Percentiles rank a stretch among this genome's conserved stretches.
Conservation (phyloP, 306 rosid species). For the Ammopiptanthus mongolicus region DNA sequence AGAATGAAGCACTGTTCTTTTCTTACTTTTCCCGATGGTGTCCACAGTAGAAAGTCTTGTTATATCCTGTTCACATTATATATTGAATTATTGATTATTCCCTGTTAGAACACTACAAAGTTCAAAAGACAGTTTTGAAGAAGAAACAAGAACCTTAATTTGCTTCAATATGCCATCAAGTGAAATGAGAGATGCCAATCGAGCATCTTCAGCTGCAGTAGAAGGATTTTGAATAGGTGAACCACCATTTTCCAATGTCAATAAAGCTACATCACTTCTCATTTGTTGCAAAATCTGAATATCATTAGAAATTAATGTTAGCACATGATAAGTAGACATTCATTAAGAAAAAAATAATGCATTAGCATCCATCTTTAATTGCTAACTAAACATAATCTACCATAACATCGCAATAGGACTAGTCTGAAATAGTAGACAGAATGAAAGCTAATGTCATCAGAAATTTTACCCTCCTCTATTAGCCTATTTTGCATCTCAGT, state of each 20-base stretch:
- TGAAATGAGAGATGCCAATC: constrained; percentile 84
- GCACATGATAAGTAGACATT: background rate
- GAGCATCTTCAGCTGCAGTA: constrained; percentile 73
- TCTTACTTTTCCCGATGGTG: constrained; percentile 56
- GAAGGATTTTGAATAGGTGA: constrained; percentile 62
- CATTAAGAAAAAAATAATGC: background rate
- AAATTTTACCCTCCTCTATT: background rate
- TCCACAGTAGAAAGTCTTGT: constrained; percentile 48
- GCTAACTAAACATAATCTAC: background rate
- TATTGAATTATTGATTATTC: background rate
- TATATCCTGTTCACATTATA: constrained; percentile 46
- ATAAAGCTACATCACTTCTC: constrained; percentile 59
- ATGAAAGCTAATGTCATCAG: background rate
- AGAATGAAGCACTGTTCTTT: constrained; percentile 56
- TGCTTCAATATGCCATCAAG: constrained; percentile 77
- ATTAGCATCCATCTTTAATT: background rate
- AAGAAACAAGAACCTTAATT: constrained; percentile 50
- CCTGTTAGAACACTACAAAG: background rate
- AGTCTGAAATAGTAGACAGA: background rate
- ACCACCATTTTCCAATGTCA: constrained; percentile 63
- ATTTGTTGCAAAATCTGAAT: constrained; percentile 78
- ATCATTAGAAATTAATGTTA: background rate
- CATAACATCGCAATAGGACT: background rate
- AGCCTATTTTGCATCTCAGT: background rate
- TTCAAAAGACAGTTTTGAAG: background rate